These are phyloP conservation scores for Diplodia intermedia DNA, from an alignment of 2,329 filamentous ascomycete genomes.

Conservation along the genomic window DNA sequence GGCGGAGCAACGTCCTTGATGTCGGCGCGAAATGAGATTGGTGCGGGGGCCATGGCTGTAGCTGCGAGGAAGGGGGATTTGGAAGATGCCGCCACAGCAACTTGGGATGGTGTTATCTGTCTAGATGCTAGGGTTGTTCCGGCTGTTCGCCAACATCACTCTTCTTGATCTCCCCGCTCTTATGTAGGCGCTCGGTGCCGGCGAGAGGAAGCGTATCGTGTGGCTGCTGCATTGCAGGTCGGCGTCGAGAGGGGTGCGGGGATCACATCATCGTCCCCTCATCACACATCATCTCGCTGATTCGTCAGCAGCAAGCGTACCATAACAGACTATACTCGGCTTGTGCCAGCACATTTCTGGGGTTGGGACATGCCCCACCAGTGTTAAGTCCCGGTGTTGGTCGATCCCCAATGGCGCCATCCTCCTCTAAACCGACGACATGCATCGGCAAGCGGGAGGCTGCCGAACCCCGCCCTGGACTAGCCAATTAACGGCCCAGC, in stretches of 20 bases:
- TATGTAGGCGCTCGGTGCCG: constrained; percentile 6
- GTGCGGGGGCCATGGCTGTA: constrained; percentile 62
- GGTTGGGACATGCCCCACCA: constrained; percentile 9
- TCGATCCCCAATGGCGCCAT: constrained; percentile 31
- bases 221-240: background rate
- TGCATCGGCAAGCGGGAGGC: constrained; percentile 25
- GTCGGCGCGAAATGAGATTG: constrained; percentile 58
- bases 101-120: constrained; percentile 9
- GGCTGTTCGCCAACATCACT: constrained; percentile 3
- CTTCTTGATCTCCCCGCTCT: constrained; percentile 3
- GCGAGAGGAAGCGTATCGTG: constrained; percentile 1
- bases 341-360: constrained; percentile 5
- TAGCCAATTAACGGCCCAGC: constrained; percentile 6
- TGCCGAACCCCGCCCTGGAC: constrained; percentile 9
- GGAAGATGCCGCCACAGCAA: constrained; percentile 15
- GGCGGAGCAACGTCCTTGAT: constrained; percentile 70
- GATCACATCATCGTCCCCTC: constrained; percentile 32
- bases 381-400: constrained; percentile 4
- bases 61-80: background rate
- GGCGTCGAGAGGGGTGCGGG: constrained; percentile 17
- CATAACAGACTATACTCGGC: background rate
- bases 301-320: constrained; percentile 20
- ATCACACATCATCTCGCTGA: constrained; percentile 24
- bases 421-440: constrained; percentile 21
- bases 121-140: constrained; percentile 3